Evolutionary conservation across 176 grass and related monocot species (phyloP).

Genomic region (Tillandsia fasciculata): DNA sequence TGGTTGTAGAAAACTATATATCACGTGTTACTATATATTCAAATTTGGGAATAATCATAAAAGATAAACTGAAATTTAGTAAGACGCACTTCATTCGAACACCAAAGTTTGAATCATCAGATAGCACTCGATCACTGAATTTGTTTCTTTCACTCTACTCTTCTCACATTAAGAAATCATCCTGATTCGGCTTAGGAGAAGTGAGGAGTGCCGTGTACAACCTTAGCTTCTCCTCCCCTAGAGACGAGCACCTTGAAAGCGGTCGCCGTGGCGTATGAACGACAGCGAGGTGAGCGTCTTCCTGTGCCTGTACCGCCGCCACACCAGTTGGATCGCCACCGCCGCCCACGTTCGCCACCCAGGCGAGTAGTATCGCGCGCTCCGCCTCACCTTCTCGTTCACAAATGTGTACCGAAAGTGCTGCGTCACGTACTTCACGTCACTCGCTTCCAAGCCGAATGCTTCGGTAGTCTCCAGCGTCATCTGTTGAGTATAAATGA

Average conservation of each 20-base stretch:
- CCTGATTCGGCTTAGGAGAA: slow-evolving; percentile 77
- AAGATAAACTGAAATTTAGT: too few relatives aligned
- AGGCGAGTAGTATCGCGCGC: slow-evolving; percentile 78
- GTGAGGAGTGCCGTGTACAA: slow-evolving; percentile 72
- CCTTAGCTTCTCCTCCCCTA: slow-evolving; percentile 76
- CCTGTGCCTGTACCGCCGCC: slow-evolving; percentile 68
- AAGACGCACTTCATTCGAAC: too few relatives aligned
- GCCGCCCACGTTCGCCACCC: slow-evolving; percentile 90
- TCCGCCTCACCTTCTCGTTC: slow-evolving; percentile 67
- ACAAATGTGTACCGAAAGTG: slow-evolving; percentile 89
- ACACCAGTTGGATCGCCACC: slow-evolving; percentile 77
- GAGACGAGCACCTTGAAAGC: slow-evolving; percentile 52
- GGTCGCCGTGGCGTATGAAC: slow-evolving; percentile 54
- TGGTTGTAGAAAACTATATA: too few relatives aligned
- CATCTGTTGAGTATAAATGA: too few relatives aligned
- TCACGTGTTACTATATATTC: too few relatives aligned
- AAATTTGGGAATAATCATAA: too few relatives aligned
- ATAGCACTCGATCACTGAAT: too few relatives aligned
- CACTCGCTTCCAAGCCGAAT: slow-evolving; percentile 62
- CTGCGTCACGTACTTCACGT: slow-evolving; percentile 89
- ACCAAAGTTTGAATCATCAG: too few relatives aligned
- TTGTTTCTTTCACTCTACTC: too few relatives aligned
- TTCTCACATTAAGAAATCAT: slow-evolving; percentile 35
- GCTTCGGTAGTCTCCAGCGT: slow-evolving; percentile 72
- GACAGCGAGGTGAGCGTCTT: slow-evolving; percentile 62